Evolutionary conservation across 2,329 filamentous ascomycete species (phyloP), one percentile per base, ranked within the genome.

Genomic region (Nigrospora oryzae): DNA sequence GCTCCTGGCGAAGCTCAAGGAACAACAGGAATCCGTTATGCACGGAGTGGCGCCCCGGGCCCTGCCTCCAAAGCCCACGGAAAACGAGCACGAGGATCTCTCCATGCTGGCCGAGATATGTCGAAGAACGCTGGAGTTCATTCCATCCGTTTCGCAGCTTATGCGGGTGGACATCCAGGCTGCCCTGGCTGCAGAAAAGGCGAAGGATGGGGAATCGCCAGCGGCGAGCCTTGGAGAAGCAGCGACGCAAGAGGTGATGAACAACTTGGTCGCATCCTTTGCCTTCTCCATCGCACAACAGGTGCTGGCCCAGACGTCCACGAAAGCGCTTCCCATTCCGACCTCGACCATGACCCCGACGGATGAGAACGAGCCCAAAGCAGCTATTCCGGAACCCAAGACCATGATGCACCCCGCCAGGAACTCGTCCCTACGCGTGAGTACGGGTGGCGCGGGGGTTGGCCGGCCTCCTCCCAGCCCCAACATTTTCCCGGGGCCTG

Each of bases 101-200:
- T 69, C 77, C 11, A 79, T 89, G 49, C 74, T 96, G n/a, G 85
- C 88, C 1, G 89, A 97, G 57, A 80, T 96, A 28, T 95, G 89
- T 59, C 81, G 82, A 49, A 78, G 90, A 46, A 83, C 89, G 2
- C 74, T 93, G 11, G 83, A 87, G 49, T 97, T 96, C 55, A 84
- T 97, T 34, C 84, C 87, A 1, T 79, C 84, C 35, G 83, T 88
- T 34, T 86, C 88, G 3, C 80, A 86, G 43, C 80, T 89, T 17
- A 81, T 97, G 67, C 79, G 89, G 43, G 76, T 80, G 44, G 93
- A 97, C 57, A 70, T 97, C 3, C 66, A 80, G 39, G 71, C 75
- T n/a, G 81, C 84, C 33, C 69, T 83, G 44, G 61, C 65, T 13
- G 61, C 70, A 4, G 62, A 65, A 17, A 64, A 66, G 16, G 56